Evolutionary conservation across 805 yeast species (phyloP).

Genomic region (Saccharomycopsis javanensis): DNA sequence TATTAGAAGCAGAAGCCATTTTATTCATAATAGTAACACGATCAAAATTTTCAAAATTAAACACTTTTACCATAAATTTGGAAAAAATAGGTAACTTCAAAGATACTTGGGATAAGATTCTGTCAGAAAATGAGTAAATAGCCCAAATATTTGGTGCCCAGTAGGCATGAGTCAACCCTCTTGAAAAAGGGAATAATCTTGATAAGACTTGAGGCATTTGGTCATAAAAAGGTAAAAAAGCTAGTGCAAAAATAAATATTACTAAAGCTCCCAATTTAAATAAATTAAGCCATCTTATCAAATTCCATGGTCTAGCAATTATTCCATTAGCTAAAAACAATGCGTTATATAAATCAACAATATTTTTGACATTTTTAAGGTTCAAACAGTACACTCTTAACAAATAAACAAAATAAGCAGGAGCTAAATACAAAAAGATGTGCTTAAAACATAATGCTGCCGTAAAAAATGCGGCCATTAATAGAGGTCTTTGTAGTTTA

Average conservation of each 20-base stretch:
- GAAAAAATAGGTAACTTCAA: slow-evolving; percentile 36
- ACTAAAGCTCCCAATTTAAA: slow-evolving; percentile 57
- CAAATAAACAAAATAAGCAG: slow-evolving; percentile 79
- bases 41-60: slow-evolving; percentile 16
- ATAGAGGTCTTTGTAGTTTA: slow-evolving; percentile 42
- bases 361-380: slow-evolving; percentile 24
- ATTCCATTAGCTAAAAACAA: background rate
- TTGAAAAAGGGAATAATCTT: slow-evolving; percentile 83
- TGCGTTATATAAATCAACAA: background rate
- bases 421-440: slow-evolving; percentile 86
- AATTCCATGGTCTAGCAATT: slow-evolving; percentile 18
- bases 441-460: slow-evolving; percentile 86
- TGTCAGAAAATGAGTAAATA: slow-evolving; percentile 72
- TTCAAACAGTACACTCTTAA: slow-evolving; percentile 62
- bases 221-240: slow-evolving; percentile 70
- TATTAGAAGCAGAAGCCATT: slow-evolving; percentile 7
- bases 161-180: slow-evolving; percentile 95
- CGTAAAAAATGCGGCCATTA: slow-evolving; percentile 63
- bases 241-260: slow-evolving; percentile 46
- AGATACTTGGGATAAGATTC: slow-evolving; percentile 39
- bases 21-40: slow-evolving; percentile 3
- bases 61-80: slow-evolving; percentile 27
- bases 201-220: slow-evolving; percentile 54
- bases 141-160: slow-evolving; percentile 99
- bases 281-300: slow-evolving; percentile 46